Conservation (phyloP, 2,329 filamentous ascomycete genomes). For the Chaetomium globosum region DNA sequence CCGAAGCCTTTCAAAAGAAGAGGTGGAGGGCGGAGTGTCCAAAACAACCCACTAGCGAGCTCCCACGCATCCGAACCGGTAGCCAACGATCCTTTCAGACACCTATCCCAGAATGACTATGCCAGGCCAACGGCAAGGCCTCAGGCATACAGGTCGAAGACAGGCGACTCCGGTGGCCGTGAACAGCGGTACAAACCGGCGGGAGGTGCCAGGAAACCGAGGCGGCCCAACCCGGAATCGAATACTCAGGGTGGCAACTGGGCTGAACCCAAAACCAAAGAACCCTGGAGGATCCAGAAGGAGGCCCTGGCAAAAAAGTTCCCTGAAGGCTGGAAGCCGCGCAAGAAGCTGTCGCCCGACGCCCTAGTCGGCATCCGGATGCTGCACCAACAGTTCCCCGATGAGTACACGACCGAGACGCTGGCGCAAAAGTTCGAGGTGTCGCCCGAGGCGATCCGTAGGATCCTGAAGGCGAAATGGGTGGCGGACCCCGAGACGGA, state of each 20-base stretch:
- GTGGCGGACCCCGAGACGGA: conserved; percentile 60
- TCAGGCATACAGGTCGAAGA: not conserved
- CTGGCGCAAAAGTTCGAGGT: conserved; percentile 80
- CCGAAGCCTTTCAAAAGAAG: not conserved
- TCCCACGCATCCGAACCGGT: not conserved
- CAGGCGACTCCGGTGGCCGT: not conserved
- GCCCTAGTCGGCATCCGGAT: conserved; percentile 87
- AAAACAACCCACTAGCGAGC: not conserved
- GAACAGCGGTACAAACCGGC: not conserved
- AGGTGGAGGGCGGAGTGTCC: not conserved
- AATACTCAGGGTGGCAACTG: not conserved
- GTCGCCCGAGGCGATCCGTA: conserved; percentile 82
- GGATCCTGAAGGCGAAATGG: conserved; percentile 84
- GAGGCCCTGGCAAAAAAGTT: conserved; percentile 75
- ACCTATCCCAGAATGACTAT: not conserved
- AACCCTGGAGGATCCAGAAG: conserved; percentile 77
- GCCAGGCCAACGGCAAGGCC: not conserved
- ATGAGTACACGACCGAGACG: conserved; percentile 71
- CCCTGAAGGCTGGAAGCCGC: conserved; percentile 76
- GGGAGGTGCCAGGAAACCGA: not conserved
- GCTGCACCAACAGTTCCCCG: conserved; percentile 75
- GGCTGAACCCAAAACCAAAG: conserved; percentile 33
- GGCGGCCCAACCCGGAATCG: not conserved
- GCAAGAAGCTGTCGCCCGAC: conserved; percentile 87
- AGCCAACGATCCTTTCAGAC: not conserved